phyloP scores from a whole-genome alignment of 441 rosid species.

The Viola pubescens region DNA sequence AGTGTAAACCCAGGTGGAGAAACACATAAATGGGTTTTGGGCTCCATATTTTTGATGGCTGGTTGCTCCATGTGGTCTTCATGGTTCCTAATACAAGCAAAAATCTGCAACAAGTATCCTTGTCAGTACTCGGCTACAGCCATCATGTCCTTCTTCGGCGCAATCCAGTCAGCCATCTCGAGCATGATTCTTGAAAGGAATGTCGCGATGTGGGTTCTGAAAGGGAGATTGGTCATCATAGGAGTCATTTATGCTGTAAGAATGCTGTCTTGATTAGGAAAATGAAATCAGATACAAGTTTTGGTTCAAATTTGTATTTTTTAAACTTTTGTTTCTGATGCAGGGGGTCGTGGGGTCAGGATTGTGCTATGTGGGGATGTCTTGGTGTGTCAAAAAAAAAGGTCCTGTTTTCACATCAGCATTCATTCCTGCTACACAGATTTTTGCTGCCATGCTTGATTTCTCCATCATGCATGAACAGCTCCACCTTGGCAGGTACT shows the following conservation, averaged over 20 bases:
- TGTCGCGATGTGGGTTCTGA: constrained; percentile 38
- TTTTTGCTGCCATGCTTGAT: constrained; percentile 47
- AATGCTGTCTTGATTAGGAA: not conserved
- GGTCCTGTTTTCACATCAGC: constrained; percentile 68
- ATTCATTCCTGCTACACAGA: constrained; percentile 55
- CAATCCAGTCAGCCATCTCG: constrained; percentile 46
- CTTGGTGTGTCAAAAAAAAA: constrained; percentile 63
- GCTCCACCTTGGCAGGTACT: constrained; percentile 52
- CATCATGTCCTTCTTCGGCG: constrained; percentile 45
- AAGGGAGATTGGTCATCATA: constrained; percentile 38
- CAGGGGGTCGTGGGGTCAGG: constrained; percentile 65
- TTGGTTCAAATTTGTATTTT: not conserved
- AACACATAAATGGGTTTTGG: constrained; percentile 36
- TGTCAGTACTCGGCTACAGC: constrained; percentile 54
- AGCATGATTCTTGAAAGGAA: constrained; percentile 28
- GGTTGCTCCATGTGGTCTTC: constrained; percentile 49
- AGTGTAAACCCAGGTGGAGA: constrained; percentile 14
- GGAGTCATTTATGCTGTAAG: constrained; percentile 45
- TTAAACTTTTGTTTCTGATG: not conserved
- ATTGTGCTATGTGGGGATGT: constrained; percentile 50
- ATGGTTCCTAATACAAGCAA: constrained; percentile 53
- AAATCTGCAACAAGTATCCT: constrained; percentile 40
- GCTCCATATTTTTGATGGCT: constrained; percentile 35
- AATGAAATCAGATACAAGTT: too few relatives aligned
- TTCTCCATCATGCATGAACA: constrained; percentile 49